Evolutionary conservation across 371 early-diverging fungal species (phyloP), one percentile per base, ranked within the genome.

Genomic region (Rhizopus sp.): DNA sequence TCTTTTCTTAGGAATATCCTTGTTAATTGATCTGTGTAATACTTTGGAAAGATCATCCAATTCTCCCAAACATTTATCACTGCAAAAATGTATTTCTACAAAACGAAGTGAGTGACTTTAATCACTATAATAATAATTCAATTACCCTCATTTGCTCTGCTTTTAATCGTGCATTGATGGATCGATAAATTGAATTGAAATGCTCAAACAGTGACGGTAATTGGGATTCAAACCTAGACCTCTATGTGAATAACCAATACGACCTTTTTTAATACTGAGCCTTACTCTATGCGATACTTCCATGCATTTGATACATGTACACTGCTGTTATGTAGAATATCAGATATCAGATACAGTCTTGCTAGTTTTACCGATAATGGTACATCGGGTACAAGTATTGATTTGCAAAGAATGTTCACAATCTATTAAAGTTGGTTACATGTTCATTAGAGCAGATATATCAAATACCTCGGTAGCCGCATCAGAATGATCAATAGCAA

Each of bases 251-350:
- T 6, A 13, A 35, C 46, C 5, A 15, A 29, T 7, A 29, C 29
- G 6, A 29, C 46, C 8, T 23, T 46, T 42, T 42, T 42, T 42
- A 30, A 29, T 38, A 17, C 23, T 31, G 34, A 10, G 13, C 50
- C 73, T 64, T 74, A 83, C 68, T 77, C 82, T 30, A 81, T 74
- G 38, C 97, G 76, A 58, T 88, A 88, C 67, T 89, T 85, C 96
- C 96, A 96, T 7, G 90, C 96, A 64, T 90, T 89, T 7, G 91
- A 86, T 0, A 94, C 80, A 9, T 84, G 82, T 5, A 85, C 86
- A 37, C 88, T 84, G 55, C 89, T 82, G 70, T 96, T 96, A 68
- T 92, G 90, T 29, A 96, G 74, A 13, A 95, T 86, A 56, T 97
- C 97, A 0, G 89, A 90, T 6, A 96, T 80, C 8, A 96, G 72